These are phyloP conservation scores for Nakataea oryzae DNA, from an alignment of 2,329 filamentous ascomycete genomes.

Conservation along the genomic window DNA sequence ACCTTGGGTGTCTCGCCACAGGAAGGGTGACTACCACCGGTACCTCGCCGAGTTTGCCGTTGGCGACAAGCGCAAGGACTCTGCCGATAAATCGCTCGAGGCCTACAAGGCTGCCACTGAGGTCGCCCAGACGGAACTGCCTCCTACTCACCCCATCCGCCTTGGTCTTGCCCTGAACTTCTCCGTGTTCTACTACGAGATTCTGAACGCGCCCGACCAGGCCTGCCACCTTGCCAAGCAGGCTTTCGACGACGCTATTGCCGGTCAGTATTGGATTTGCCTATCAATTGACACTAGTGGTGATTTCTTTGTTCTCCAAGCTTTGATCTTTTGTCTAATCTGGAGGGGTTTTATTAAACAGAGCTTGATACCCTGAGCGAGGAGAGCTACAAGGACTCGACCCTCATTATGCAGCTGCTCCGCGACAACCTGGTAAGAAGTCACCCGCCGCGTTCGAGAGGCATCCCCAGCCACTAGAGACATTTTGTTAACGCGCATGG, in stretches of 20 bases:
- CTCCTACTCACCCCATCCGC: conserved; percentile 86
- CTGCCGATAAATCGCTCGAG: conserved; percentile 88
- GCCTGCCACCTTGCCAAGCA: conserved; percentile 97
- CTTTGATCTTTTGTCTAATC: not conserved
- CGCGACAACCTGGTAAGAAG: conserved; percentile 80
- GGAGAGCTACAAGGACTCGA: conserved; percentile 99
- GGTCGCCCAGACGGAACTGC: conserved; percentile 79
- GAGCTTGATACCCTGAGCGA: conserved; percentile 95
- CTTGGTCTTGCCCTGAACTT: conserved; percentile 90
- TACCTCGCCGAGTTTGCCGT: conserved; percentile 96
- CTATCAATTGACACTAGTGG: not conserved
- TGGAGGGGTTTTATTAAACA: conserved; percentile 21
- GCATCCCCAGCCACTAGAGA: not conserved
- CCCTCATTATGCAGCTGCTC: conserved; percentile 96
- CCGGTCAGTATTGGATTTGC: conserved; percentile 32
- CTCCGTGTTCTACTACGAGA: conserved; percentile 99
- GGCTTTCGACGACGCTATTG: conserved; percentile 93
- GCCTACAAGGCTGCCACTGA: conserved; percentile 93
- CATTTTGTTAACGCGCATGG: conserved; percentile 16
- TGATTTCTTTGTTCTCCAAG: not conserved
- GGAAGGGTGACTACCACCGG: conserved; percentile 99
- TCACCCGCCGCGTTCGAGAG: too few species aligned
- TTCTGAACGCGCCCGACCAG: conserved; percentile 95
- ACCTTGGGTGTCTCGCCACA: conserved; percentile 27
- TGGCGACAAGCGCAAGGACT: conserved; percentile 89